A percentile compares a stretch with the other conserved stretches of the same genome.
phyloP scores from a whole-genome alignment of 345 rosid genomes.

The Brassica rapa region DNA sequence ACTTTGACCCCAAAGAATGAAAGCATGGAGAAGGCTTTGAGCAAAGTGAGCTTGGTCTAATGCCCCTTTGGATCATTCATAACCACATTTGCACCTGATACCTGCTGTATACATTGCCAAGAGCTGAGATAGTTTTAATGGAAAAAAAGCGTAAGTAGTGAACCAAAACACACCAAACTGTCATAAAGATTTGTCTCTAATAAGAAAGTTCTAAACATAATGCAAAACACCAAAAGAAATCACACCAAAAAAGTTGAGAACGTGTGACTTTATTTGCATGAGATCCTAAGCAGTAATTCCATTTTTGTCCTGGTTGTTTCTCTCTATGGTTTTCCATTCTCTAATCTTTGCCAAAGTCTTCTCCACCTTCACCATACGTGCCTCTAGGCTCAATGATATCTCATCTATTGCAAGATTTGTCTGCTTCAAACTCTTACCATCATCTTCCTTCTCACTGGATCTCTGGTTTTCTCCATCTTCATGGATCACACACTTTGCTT shows the following conservation, averaged over 20 bases:
- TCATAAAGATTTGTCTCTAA: neutral
- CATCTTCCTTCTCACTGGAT: neutral
- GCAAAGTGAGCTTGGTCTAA: constrained; percentile 64
- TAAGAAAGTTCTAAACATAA: neutral
- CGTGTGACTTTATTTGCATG: constrained; percentile 1
- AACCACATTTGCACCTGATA: too few species aligned
- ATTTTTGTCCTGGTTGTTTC: neutral
- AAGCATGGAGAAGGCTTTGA: constrained; percentile 68
- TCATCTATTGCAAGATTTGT: constrained; percentile 1
- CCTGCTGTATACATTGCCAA: too few species aligned
- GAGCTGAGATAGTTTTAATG: too few species aligned
- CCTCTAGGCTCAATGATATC: neutral
- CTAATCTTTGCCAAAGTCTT: neutral
- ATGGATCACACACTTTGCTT: neutral
- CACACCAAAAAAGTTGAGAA: neutral
- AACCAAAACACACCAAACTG: neutral
- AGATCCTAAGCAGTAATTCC: neutral
- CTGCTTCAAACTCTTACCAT: neutral
- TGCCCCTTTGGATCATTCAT: constrained; percentile 30
- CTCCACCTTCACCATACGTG: neutral
- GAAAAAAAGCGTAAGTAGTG: neutral
- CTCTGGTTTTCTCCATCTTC: constrained; percentile 10
- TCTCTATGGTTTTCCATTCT: neutral
- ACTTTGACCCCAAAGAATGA: constrained; percentile 55
- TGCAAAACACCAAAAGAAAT: neutral